Conservation (phyloP, 192 early-diverging fungal species). For the Backusella tuberculispora region DNA sequence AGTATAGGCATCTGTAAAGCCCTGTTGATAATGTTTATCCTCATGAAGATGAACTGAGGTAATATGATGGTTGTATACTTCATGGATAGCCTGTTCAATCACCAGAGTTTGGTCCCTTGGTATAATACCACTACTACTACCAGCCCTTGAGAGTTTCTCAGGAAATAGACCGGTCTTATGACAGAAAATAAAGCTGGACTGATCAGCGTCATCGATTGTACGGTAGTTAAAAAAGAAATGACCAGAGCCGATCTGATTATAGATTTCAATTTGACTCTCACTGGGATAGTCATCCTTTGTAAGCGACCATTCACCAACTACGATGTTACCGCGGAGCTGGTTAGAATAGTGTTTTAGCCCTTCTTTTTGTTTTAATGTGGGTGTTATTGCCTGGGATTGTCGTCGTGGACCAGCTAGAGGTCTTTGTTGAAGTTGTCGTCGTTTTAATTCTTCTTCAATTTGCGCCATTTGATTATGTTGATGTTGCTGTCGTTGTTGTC, state of each 20-base stretch:
- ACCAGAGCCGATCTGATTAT: constrained; percentile 18
- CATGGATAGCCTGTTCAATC: not conserved
- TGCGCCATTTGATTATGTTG: too few relatives aligned
- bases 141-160: too few relatives aligned
- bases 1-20: not conserved
- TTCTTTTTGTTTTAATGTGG: constrained; percentile 17
- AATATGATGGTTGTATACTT: not conserved
- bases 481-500: constrained; percentile 17
- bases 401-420: too few relatives aligned
- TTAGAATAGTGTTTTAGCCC: not conserved
- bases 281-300: constrained; percentile 17
- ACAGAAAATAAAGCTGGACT: constrained; percentile 29
- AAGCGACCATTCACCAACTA: constrained; percentile 32
- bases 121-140: not conserved
- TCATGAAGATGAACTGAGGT: not conserved
- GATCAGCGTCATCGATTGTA: constrained; percentile 25
- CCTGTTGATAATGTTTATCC: not conserved
- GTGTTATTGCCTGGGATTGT: constrained; percentile 19
- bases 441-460: too few relatives aligned
- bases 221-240: constrained; percentile 32
- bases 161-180: not conserved
- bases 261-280: constrained; percentile 1
- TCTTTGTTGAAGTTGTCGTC: too few relatives aligned
- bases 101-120: not conserved
- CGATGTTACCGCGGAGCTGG: constrained; percentile 14